Conservation (phyloP, 2,329 filamentous ascomycete genomes). For the Rhynchosporium secalis region DNA sequence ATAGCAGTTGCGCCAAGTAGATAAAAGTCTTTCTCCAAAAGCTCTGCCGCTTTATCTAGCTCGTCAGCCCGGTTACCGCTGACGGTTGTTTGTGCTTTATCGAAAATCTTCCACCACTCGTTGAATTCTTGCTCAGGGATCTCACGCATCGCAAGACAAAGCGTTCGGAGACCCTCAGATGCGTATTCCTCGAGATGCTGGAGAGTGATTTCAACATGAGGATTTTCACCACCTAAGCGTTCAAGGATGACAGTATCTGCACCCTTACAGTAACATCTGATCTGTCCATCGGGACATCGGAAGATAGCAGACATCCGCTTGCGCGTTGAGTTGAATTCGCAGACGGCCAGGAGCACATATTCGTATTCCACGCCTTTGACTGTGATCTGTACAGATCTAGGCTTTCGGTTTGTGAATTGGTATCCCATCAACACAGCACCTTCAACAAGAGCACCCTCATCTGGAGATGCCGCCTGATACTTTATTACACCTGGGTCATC, state of each 20-base stretch:
- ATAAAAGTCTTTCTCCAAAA: slow-evolving; percentile 90
- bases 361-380: slow-evolving; percentile 71
- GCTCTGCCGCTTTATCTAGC: slow-evolving; percentile 92
- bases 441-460: slow-evolving; percentile 94
- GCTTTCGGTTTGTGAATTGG: slow-evolving; percentile 87
- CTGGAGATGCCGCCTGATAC: slow-evolving; percentile 95
- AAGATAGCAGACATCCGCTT: slow-evolving; percentile 99
- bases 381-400: slow-evolving; percentile 80
- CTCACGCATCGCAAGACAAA: slow-evolving; percentile 94
- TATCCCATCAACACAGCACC: slow-evolving; percentile 86
- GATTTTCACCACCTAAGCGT: slow-evolving; percentile 78
- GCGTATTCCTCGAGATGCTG: slow-evolving; percentile 98
- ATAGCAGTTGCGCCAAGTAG: slow-evolving; percentile 95
- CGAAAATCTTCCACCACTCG: slow-evolving; percentile 84
- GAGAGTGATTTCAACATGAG: slow-evolving; percentile 84
- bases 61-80: slow-evolving; percentile 91
- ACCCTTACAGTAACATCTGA: slow-evolving; percentile 92
- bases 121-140: slow-evolving; percentile 85
- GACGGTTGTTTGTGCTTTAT: slow-evolving; percentile 85
- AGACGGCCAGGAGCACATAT: slow-evolving; percentile 93
- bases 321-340: slow-evolving; percentile 96
- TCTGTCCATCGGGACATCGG: slow-evolving; percentile 92
- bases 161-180: slow-evolving; percentile 88
- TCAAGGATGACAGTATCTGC: slow-evolving; percentile 98
- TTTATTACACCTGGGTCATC: slow-evolving; percentile 81